Evolutionary conservation across 2,329 filamentous ascomycete genomes (phyloP).

Genomic region (Metarhizium sp.): DNA sequence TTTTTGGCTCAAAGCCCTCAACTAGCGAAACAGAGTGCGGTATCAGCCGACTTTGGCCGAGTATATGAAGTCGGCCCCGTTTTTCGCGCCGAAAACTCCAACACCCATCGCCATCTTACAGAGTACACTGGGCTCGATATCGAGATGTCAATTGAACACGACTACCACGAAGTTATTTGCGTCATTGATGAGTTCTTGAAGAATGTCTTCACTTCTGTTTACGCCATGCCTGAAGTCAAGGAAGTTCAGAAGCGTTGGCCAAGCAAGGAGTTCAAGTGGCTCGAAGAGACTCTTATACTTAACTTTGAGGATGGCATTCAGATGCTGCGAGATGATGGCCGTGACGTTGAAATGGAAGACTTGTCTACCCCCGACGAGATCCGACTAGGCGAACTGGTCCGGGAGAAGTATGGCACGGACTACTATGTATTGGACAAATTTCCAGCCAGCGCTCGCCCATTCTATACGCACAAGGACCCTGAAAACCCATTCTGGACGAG

Average conservation of each 20-base stretch:
- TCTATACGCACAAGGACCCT: slow-evolving; percentile 82
- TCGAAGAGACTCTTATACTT: slow-evolving; percentile 76
- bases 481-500: slow-evolving; percentile 68
- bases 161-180: slow-evolving; percentile 80
- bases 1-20: slow-evolving; percentile 86
- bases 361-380: slow-evolving; percentile 81
- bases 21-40: slow-evolving; percentile 85
- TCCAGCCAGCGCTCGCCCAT: slow-evolving; percentile 72
- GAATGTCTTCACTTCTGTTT: slow-evolving; percentile 45
- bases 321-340: slow-evolving; percentile 75
- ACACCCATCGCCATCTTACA: slow-evolving; percentile 87
- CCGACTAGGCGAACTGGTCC: slow-evolving; percentile 72
- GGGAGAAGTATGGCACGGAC: slow-evolving; percentile 78
- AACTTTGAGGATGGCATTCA: slow-evolving; percentile 71
- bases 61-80: slow-evolving; percentile 69
- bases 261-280: slow-evolving; percentile 76
- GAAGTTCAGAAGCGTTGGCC: slow-evolving; percentile 77
- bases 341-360: slow-evolving; percentile 66
- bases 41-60: slow-evolving; percentile 78
- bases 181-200: slow-evolving; percentile 76
- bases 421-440: slow-evolving; percentile 96
- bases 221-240: slow-evolving; percentile 57
- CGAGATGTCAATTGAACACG: slow-evolving; percentile 82
- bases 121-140: slow-evolving; percentile 91
- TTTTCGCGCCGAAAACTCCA: slow-evolving; percentile 91